phyloP scores from a whole-genome alignment of 1,284 basidiomycete species.

The Termitomyces sp. region DNA sequence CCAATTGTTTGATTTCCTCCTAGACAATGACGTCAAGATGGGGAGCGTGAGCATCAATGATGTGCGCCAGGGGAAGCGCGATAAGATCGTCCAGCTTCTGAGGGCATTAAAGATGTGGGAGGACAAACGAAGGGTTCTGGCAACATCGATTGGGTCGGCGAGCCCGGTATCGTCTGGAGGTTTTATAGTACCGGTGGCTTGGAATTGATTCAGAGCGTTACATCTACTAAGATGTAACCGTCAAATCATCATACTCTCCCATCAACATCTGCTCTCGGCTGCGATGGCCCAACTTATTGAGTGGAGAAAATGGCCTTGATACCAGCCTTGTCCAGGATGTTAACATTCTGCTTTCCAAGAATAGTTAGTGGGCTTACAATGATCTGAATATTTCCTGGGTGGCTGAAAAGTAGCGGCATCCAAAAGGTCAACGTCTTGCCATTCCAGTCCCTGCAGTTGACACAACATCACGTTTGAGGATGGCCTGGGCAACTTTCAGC shows the following conservation, averaged over 20 bases:
- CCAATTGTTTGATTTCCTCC: constrained; percentile 81
- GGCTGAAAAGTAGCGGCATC: neutral
- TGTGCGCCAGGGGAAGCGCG: constrained; percentile 71
- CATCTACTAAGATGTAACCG: neutral
- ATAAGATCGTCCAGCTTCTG: constrained; percentile 75
- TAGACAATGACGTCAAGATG: constrained; percentile 86
- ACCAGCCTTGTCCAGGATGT: neutral
- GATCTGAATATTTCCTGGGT: neutral
- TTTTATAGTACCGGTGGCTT: constrained; percentile 27
- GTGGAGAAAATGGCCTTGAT: neutral
- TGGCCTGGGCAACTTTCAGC: neutral
- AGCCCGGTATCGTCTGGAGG: constrained; percentile 28
- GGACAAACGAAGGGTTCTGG: constrained; percentile 58
- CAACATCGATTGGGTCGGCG: constrained; percentile 42
- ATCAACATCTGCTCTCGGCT: too few relatives aligned
- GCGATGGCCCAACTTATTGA: too few relatives aligned
- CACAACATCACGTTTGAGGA: neutral
- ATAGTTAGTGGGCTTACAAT: constrained; percentile 5
- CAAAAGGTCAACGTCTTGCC: neutral
- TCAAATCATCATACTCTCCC: too few relatives aligned
- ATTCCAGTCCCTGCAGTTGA: neutral
- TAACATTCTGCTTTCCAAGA: constrained; percentile 8
- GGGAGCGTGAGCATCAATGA: constrained; percentile 90
- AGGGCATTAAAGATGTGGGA: constrained; percentile 75
- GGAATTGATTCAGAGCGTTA: neutral